Conservation (phyloP, 345 rosid genomes). For the Populus euphratica region DNA sequence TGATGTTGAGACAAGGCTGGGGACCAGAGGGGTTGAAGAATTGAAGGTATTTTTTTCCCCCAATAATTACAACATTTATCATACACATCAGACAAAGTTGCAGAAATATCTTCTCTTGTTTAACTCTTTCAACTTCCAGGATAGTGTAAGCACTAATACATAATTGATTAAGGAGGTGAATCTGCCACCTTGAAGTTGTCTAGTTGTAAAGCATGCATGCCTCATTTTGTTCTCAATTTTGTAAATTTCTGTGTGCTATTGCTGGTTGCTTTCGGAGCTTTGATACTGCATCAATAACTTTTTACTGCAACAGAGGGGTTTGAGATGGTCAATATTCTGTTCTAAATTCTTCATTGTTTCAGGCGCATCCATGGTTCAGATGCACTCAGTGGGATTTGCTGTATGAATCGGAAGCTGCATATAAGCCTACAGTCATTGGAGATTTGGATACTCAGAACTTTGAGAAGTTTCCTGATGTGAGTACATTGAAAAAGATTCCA, state of each 20-base stretch:
- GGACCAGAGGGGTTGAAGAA: conserved; percentile 87
- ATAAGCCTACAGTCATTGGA: conserved; percentile 78
- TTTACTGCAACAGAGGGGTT: background rate
- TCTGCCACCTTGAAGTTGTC: background rate
- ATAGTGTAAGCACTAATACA: background rate
- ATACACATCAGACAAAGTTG: conserved; percentile 1
- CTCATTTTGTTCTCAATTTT: background rate
- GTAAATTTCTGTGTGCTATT: background rate
- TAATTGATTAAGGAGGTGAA: background rate
- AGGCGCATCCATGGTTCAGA: conserved; percentile 85
- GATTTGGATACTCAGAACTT: conserved; percentile 95
- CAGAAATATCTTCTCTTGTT: background rate
- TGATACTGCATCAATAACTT: background rate
- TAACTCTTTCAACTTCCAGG: background rate
- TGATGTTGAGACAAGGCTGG: conserved; percentile 85
- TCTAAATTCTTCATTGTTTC: conserved; percentile 24
- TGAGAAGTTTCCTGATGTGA: conserved; percentile 96
- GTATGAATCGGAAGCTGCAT: conserved; percentile 84
- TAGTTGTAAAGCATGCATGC: background rate
- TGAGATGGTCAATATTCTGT: conserved; percentile 15
- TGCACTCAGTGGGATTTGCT: conserved; percentile 77
- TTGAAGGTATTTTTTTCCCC: conserved; percentile 54
- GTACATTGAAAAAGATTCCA: conserved; percentile 25
- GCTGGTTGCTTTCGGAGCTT: background rate
- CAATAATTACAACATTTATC: background rate